Base-by-base conservation (phyloP, 2,329 filamentous ascomycete species). In the Mycosphaerella arachidis region DNA sequence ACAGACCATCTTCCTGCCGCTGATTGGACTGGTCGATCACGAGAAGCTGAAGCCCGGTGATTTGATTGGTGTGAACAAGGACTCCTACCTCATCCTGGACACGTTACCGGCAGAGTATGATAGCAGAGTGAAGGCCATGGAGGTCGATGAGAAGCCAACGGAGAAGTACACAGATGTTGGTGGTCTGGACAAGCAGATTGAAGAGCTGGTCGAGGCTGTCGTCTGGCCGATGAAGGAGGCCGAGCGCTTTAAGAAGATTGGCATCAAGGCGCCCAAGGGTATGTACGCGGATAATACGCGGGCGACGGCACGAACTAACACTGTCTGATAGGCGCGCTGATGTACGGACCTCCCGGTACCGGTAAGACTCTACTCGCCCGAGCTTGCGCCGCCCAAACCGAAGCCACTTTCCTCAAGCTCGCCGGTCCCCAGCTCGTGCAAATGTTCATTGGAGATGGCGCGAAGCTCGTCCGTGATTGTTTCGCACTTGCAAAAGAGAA, bases 181-280 rank as follows among this genome's bases (percentile, higher is more conserved):
- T 78, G 94, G 94, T 55, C 78, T 99, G 70, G 92, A 97, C 78
- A 99, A 99, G 81, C 94, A 99, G 81, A 99, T 99, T 73, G 93
- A 97, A 76, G 95, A 99, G 79, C 84, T 99, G 57, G 92, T 99
- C 8, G 94, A 99, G 80, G 94, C 94, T 58, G 94, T 99, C 53
- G 94, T 99, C 31, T 97, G 93, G 93, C 94, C 94, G 1, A 99
- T 99, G 94, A 97, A 97, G 84, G 93, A 99, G 79, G 92, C 94
- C 1, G 95, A 99, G 70, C 86, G 93, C 20, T 99, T 99, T 82
- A 97, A 97, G 84, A 97, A 97, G 84, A 97, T 99, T 72, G 94
- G 94, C 68, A 99, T 99, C 82, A 99, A 99, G 81, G 93, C 94
- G 45, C 94, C 94, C 13, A 99, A 99, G 80, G 94, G 94, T 97